phyloP scores from a whole-genome alignment of 768 basidiomycete species.

The Roridomyces roridus region DNA sequence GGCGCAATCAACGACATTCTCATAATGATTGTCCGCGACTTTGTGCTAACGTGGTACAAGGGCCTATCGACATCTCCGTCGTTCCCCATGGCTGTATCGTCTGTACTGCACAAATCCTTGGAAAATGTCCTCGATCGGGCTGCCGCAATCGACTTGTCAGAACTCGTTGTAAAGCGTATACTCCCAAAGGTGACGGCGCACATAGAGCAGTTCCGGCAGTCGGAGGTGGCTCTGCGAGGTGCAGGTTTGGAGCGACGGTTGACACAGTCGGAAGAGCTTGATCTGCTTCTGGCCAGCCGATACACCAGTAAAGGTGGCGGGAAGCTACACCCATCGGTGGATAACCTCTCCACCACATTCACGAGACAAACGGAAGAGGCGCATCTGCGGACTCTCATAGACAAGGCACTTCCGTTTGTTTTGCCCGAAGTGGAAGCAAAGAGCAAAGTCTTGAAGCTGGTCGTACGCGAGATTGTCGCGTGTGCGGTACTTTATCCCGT shows the following conservation, averaged over 20 bases:
- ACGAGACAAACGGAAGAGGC: constrained; percentile 90
- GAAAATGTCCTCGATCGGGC: constrained; percentile 63
- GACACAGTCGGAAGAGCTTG: constrained; percentile 90
- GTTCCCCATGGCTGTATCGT: constrained; percentile 87
- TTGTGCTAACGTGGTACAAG: constrained; percentile 89
- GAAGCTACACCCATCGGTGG: constrained; percentile 84
- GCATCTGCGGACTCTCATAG: constrained; percentile 77
- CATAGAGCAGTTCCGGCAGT: constrained; percentile 88
- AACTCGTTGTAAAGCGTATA: constrained; percentile 81
- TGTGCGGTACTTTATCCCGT: constrained; percentile 86
- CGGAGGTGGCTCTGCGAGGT: constrained; percentile 85
- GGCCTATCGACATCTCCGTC: constrained; percentile 85
- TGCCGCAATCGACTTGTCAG: constrained; percentile 69
- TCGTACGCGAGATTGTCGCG: constrained; percentile 81
- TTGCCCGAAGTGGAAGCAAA: constrained; percentile 77
- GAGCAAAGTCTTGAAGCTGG: constrained; percentile 74
- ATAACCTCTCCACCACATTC: constrained; percentile 87
- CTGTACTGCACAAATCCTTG: constrained; percentile 70
- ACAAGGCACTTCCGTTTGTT: constrained; percentile 71
- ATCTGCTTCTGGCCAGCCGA: constrained; percentile 82
- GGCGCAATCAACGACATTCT: constrained; percentile 81
- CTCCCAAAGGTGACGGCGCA: constrained; percentile 90
- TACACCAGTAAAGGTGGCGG: constrained; percentile 72
- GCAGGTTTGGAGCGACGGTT: constrained; percentile 81
- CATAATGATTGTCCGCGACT: constrained; percentile 83